A percentile compares a stretch with the other conserved stretches of the same genome.
Conservation (phyloP, 2,329 filamentous ascomycete species). For the Coniochaeta prunicola region DNA sequence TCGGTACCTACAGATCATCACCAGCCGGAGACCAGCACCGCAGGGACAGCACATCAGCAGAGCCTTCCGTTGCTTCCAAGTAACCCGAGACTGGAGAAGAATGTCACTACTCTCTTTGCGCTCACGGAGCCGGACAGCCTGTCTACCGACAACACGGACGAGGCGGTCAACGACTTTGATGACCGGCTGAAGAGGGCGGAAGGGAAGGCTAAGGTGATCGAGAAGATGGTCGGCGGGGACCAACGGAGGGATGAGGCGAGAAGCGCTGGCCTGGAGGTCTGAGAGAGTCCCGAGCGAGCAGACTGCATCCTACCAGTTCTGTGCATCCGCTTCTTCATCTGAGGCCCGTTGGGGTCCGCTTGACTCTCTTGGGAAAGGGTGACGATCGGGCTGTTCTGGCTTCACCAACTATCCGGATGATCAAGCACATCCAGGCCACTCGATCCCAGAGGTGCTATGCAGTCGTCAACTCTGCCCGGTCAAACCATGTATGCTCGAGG, state of each 20-base stretch:
- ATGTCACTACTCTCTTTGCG: conserved; percentile 67
- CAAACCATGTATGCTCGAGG: no score
- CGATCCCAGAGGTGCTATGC: no score
- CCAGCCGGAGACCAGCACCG: not conserved
- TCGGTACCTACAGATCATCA: not conserved
- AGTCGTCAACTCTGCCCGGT: no score
- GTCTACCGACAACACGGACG: conserved; percentile 76
- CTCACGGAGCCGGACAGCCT: conserved; percentile 73
- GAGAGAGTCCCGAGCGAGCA: not conserved
- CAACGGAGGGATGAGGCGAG: not conserved
- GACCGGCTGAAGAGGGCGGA: conserved; percentile 77
- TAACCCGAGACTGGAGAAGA: conserved; percentile 66
- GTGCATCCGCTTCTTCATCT: not conserved
- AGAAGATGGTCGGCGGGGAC: conserved; percentile 53
- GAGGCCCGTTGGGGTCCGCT: no score
- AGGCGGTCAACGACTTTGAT: conserved; percentile 86
- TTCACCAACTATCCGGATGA: no score
- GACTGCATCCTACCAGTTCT: not conserved
- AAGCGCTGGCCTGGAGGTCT: not conserved
- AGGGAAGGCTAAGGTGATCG: conserved; percentile 79
- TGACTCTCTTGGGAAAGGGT: no score
- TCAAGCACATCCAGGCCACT: no score
- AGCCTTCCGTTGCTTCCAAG: conserved; percentile 35
- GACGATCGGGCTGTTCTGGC: no score
- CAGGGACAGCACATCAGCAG: not conserved